Base-by-base conservation (phyloP, 2,329 filamentous ascomycete species). In the Niveomyces coronatus region DNA sequence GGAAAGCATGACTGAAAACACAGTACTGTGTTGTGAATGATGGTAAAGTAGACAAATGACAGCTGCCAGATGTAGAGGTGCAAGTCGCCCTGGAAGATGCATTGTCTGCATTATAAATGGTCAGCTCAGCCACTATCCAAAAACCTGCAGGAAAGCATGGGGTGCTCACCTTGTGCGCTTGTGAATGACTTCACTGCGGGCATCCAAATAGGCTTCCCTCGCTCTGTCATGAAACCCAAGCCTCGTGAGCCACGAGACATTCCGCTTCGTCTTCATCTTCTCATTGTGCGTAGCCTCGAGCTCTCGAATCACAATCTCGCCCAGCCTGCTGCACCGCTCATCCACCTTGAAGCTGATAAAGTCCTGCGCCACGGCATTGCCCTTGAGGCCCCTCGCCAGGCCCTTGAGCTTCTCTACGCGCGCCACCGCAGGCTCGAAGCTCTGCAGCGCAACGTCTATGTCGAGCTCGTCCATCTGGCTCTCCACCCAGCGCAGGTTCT, bases 401-500 rank as follows among this genome's bases (percentile, higher is more conserved):
- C 74, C 74, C 49, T 88, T 83, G 27, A 98, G 70, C 52, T 85
- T 86, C 58, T 96, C 91, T 1, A 95, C 82, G 20, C 81, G 76
- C 5, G 72, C 70, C 0, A 96, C 91, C 0, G 91, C 84, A 15
- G 80, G 74, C 50, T 95, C 87, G 47, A 94, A 91, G 29, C 76
- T 74, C 55, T 96, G 89, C 35, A 95, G 70, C 0, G 91, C 89
- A 51, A 98, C 88, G 50, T 94, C 82, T 50, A 96, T 96, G 53
- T 98, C 91, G 5, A 98, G 74, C 53, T 94, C 86, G 54, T 98
- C 91, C 58, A 98, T 84, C 61, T 96, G 86, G 37, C 79, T 78
- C 57, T 98, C 91, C 0, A 98, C 86, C 86, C 86, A 95, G 37
- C 89, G 83, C 32, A 98, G 71, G 55, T 91, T 95, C 55, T 96